Base-by-base conservation (phyloP, 805 yeast species). In the Kodamaea sagamina region DNA sequence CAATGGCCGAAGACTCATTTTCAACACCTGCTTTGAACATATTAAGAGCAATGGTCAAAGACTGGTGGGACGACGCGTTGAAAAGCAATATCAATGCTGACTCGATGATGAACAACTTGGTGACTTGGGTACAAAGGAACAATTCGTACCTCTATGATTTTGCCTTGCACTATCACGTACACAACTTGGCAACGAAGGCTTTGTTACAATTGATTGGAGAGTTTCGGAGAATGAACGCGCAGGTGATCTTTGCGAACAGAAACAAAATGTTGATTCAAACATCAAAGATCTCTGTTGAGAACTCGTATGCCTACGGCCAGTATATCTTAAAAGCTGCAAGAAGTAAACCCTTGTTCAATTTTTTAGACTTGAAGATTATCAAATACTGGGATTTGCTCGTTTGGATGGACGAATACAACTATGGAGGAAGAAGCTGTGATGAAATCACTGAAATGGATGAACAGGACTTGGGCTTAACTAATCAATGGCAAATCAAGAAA, bases 321-420 rank as follows among this genome's bases (percentile, higher is more conserved):
- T 89, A 89, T 57, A 71, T 88, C 32, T 74, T 86, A 19, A 84
- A 85, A 50, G 81, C 95, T 1, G 80, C 88, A 2, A 72, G 96
- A 54, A 73, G 89, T 0, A 86, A 82, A 52, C 92, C 95, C 0
- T 63, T 89, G 50, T 93, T 93, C 67, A 81, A 84, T 51, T 89
- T 81, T 59, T 67, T 93, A 51, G 97, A 90, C 52, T 64, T 93
- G 50, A 66, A 69, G 15, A 83, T 92, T 32, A 75, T 71, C 9
- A 81, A 80, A 54, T 89, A 87, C 58, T 93, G 99, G 99, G 97
- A 93, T 60, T 57, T 84, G n/a, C 67, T 93, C 49, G 67, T 93
- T 2, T 95, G 97, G 98, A 86, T 92, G 95, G 97, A 93, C 59
- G 82, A 84, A 52, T 79, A 78, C 54, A 93, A 93, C 57, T 89